Base-by-base conservation (phyloP, 495 filamentous ascomycete genomes). In the Aspergillus avenaceus region DNA sequence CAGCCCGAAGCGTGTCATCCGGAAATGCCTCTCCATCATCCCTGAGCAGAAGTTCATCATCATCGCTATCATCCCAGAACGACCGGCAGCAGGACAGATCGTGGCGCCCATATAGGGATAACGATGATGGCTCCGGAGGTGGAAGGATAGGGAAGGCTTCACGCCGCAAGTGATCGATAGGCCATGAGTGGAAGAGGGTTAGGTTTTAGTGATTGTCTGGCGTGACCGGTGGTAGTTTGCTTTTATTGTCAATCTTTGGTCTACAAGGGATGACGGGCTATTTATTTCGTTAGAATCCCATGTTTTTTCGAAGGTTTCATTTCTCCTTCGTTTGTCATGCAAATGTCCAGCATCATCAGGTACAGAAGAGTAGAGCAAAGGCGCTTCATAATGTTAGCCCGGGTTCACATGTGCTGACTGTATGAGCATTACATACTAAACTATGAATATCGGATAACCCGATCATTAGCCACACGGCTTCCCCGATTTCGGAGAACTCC, bases 11-110 rank as follows among this genome's bases (percentile, higher is more conserved):
- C 3, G 62, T 49, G 0, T 64, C 65, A 13, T 66, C 62, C 6
- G 55, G 54, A 0, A 56, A 61, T 0, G 63, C 62, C 1, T 66
- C 64, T 3, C 59, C 65, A 0, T 60, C 55, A 24, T 72, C 64
- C 0, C 44, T 69, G 31, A 70, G 67, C 47, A 54, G 66, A 26
- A 69, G 58, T 18, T 59, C 64, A 0, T 70, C 69, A 0, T 62
- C 60, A 2, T 69, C 65, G 0, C 54, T 65, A 19, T 55, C 63
- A 8, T 58, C 63, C 31, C 55, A 57, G 32, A 45, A 50, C 16
- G 59, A 62, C 26, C 13, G 50, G 2, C 49, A 45, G 12, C 41
- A 45, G 4, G 50, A 25, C n/a, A 21, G 46, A 14, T 25, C 59
- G 3, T 60, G 52, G 56, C 57, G 40, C 18, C 52, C 47, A 12